Percentiles rank a stretch among this genome's conserved stretches.
Evolutionary conservation across 768 basidiomycete species (phyloP).

Genomic region (Phanerodontia chrysosporium): DNA sequence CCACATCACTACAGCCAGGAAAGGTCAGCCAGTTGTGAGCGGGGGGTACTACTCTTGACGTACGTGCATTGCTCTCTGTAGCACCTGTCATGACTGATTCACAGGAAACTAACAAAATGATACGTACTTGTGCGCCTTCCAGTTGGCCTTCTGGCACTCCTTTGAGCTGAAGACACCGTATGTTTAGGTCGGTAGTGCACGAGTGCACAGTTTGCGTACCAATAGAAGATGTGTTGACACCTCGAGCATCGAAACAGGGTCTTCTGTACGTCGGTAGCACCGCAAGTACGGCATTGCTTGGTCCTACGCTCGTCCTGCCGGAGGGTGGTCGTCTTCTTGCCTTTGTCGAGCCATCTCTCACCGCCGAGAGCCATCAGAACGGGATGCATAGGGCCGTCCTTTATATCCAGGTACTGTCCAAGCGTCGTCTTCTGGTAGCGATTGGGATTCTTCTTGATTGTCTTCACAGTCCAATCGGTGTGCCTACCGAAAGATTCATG

Average conservation of each 20-base stretch:
- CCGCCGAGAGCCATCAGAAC: constrained; percentile 19
- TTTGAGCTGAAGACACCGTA: constrained; percentile 15
- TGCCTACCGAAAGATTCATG: too few species aligned
- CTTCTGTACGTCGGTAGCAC: constrained; percentile 14
- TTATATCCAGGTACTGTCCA: not conserved
- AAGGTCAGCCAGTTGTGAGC: too few species aligned
- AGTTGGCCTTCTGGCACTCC: constrained; percentile 23
- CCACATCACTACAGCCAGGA: constrained; percentile 9
- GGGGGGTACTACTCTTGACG: not conserved
- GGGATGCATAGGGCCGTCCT: constrained; percentile 9
- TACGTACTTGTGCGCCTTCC: constrained; percentile 23
- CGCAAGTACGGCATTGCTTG: constrained; percentile 18
- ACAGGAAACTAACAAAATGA: not conserved
- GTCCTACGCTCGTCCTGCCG: constrained; percentile 16
- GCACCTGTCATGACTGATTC: not conserved
- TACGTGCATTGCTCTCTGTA: not conserved
- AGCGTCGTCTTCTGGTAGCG: not conserved
- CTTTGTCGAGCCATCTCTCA: constrained; percentile 14
- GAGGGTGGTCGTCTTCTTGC: constrained; percentile 8
- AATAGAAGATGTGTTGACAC: constrained; percentile 25
- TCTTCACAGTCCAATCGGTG: constrained; percentile 16
- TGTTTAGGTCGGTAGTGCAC: not conserved
- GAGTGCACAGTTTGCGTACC: constrained; percentile 17
- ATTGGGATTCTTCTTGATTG: constrained; percentile 20
- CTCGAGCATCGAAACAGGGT: constrained; percentile 17